Conservation (phyloP, 495 filamentous ascomycete species). For the Penicillium chermesinum region DNA sequence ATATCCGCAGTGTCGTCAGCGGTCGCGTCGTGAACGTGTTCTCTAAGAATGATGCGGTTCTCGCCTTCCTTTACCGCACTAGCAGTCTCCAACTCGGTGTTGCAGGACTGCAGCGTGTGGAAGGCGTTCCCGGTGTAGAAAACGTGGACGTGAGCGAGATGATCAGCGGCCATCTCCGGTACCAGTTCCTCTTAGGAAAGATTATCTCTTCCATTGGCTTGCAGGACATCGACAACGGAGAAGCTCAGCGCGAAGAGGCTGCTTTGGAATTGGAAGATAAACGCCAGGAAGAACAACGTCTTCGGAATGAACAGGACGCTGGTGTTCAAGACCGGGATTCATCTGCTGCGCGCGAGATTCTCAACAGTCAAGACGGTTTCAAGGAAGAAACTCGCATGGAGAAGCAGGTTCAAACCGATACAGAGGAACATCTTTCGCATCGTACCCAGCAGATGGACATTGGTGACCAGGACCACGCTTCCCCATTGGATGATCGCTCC, state of each 20-base stretch:
- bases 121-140: conserved; percentile 62
- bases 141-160: conserved; percentile 70
- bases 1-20: conserved; percentile 64
- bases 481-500: conserved; percentile 14
- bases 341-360: conserved; percentile 22
- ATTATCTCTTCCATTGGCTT: conserved; percentile 67
- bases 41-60: conserved; percentile 70
- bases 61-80: conserved; percentile 73
- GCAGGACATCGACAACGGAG: conserved; percentile 52
- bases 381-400: conserved; percentile 37
- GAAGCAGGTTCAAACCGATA: conserved; percentile 44
- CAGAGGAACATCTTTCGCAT: conserved; percentile 45
- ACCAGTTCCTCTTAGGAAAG: conserved; percentile 62
- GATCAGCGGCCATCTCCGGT: conserved; percentile 67
- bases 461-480: conserved; percentile 19
- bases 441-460: conserved; percentile 24
- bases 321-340: conserved; percentile 37
- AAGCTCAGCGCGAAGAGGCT: conserved; percentile 55
- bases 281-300: conserved; percentile 44
- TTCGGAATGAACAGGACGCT: conserved; percentile 43
- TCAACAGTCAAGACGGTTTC: conserved; percentile 30
- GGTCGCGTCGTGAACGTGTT: conserved; percentile 74
- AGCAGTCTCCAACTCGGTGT: conserved; percentile 72
- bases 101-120: conserved; percentile 64
- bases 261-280: conserved; percentile 54